Conservation (phyloP, 2,329 filamentous ascomycete species). For the Pseudohalonectria lignicola region DNA sequence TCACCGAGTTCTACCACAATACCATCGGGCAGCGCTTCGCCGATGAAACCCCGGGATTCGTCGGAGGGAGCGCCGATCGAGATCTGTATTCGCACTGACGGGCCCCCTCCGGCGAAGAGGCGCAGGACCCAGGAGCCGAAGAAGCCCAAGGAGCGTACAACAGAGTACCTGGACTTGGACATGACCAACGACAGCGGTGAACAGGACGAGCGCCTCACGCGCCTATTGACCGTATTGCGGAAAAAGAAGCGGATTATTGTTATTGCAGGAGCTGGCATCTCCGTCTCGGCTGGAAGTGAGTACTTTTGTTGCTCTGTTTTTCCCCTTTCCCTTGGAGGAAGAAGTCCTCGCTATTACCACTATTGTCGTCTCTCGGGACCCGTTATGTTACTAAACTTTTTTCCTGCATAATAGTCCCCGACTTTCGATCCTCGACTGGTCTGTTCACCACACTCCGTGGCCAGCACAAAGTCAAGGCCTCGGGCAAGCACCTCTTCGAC, state of each 20-base stretch:
- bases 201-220: conserved; percentile 51
- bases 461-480: conserved; percentile 84
- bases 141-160: conserved; percentile 51
- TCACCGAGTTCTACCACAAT: conserved; percentile 33
- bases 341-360: no score
- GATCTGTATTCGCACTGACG: conserved; percentile 37
- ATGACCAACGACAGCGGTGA: conserved; percentile 36
- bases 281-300: conserved; percentile 85
- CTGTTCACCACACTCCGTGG: conserved; percentile 78
- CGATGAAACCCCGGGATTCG: conserved; percentile 29
- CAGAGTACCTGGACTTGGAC: conserved; percentile 68
- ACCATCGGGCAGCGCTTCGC: conserved; percentile 38
- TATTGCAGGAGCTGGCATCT: conserved; percentile 92
- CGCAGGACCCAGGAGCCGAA: conserved; percentile 46
- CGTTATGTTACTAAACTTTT: no score
- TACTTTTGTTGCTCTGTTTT: conserved; percentile 13
- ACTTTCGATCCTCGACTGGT: conserved; percentile 86
- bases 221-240: conserved; percentile 62
- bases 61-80: conserved; percentile 13
- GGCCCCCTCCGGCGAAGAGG: conserved; percentile 63
- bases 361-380: no score
- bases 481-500: conserved; percentile 93
- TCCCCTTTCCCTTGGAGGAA: conserved; percentile 3
- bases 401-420: conserved; percentile 52
- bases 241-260: conserved; percentile 96